Evolutionary conservation across 495 filamentous ascomycete species (phyloP), one percentile per base, ranked within the genome.

Genomic region (Penicillium psychrofluorescens): DNA sequence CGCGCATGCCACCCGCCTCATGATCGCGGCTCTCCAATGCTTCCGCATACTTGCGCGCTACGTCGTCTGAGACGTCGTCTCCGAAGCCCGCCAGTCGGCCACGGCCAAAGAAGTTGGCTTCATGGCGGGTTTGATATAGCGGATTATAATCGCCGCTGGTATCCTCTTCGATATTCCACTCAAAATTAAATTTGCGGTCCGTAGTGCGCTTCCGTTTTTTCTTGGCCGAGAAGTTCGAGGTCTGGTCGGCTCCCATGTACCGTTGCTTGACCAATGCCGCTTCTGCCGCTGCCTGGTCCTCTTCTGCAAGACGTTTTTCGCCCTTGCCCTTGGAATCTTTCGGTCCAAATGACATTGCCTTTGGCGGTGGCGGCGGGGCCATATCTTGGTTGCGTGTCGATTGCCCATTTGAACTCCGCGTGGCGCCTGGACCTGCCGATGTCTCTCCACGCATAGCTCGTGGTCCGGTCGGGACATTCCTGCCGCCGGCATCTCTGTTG

Each of bases 131-230:
- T 35, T 86, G 76, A 62, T 97, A 96, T 11, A 96, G 67, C 7
- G 91, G 90, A 53, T 95, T 94, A 54, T 90, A 89, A 50, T 94
- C 90, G 3, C 72, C 72, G 48, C 86, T 95, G 11, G 92, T 99
- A 62, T 99, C 92, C 54, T 99, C 92, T 54, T 96, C 90, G 2
- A 79, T 75, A 51, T 95, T 95, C 92, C 92, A 99, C 61, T 97
- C 92, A 52, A 99, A 97, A 57, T 96, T 98, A 75, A 98, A 98
- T 58, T 97, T 96, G 66, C 90, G 87, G 61, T 95, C 91, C 8
- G 88, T 90, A 1, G 90, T 95, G 49, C 94, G 76, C 62, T 84
- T 84, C 38, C 91, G 78, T 72, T 97, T 98, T 76, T 97, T 97
- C 75, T 95, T 94, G 8, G 88, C 89, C 0, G 89, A 94, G 58